These are phyloP conservation scores for Rhizopus sp. DNA, from an alignment of 371 early-diverging fungal species.

Conservation along the genomic window DNA sequence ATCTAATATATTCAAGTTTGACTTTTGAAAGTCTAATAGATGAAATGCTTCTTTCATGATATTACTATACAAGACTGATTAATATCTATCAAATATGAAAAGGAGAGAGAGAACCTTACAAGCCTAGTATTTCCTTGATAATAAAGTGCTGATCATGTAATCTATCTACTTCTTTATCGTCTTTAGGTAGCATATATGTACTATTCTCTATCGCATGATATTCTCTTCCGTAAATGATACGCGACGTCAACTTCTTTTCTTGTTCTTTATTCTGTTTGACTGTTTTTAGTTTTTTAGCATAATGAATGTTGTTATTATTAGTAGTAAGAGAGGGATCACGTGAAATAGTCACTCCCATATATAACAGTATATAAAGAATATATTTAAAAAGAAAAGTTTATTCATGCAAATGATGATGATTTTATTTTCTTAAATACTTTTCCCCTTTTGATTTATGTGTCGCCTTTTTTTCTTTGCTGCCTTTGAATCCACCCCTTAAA, in stretches of 20 bases:
- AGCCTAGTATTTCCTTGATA: constrained; percentile 42
- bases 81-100: constrained; percentile 1
- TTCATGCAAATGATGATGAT: too few species aligned
- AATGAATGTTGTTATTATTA: not conserved
- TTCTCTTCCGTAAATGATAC: constrained; percentile 30
- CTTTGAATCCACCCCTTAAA: too few species aligned
- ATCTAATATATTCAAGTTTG: constrained; percentile 30
- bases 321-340: not conserved
- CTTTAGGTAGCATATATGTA: constrained; percentile 39
- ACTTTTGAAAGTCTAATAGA: constrained; percentile 29
- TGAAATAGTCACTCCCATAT: not conserved
- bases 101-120: constrained; percentile 21
- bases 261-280: not conserved
- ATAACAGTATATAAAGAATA: too few species aligned
- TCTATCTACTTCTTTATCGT: constrained; percentile 46
- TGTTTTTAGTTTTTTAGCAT: not conserved
- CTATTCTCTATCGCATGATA: constrained; percentile 39
- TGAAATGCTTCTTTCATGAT: constrained; percentile 36
- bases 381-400: too few species aligned
- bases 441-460: too few species aligned
- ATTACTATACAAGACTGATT: constrained; percentile 29
- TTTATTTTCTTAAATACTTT: too few species aligned
- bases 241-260: constrained; percentile 3
- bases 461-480: too few species aligned
- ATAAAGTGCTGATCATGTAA: constrained; percentile 45